These are phyloP conservation scores for Wickerhamomyces xylosicus DNA, from an alignment of 805 yeast species.

Conservation along the genomic window DNA sequence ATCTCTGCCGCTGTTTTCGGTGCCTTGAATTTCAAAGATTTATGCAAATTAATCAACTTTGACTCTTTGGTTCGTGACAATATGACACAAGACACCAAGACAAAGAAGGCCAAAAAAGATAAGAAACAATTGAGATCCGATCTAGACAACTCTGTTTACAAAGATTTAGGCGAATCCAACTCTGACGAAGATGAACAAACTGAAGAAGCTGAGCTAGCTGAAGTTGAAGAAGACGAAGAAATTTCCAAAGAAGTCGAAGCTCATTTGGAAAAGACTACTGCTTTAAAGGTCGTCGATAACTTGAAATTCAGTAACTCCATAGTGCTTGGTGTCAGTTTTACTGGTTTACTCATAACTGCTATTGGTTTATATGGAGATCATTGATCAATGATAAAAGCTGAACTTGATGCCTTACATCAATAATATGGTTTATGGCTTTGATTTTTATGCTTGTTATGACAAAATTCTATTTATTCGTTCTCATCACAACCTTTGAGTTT, in stretches of 20 bases:
- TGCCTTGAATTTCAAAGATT: slow-evolving; percentile 3
- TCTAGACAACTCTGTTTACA: slow-evolving; percentile 35
- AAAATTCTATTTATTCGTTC: too few species aligned
- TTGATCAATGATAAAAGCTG: slow-evolving; percentile 3
- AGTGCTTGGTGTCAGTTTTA: slow-evolving; percentile 32
- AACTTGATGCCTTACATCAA: too few species aligned
- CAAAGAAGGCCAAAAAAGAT: slow-evolving; percentile 14
- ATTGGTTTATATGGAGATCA: slow-evolving; percentile 52
- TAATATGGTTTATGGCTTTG: too few species aligned
- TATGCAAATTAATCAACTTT: slow-evolving; percentile 4
- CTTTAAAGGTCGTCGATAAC: slow-evolving; percentile 21
- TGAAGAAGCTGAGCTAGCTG: background rate
- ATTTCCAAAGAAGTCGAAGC: slow-evolving; percentile 33
- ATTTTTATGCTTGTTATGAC: too few species aligned
- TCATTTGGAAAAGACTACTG: slow-evolving; percentile 30
- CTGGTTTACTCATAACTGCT: slow-evolving; percentile 36
- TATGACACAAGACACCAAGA: slow-evolving; percentile 1
- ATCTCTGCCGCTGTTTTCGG: slow-evolving; percentile 9
- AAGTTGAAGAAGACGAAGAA: slow-evolving; percentile 19
- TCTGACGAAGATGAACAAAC: slow-evolving; percentile 15
- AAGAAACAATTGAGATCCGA: slow-evolving; percentile 26
- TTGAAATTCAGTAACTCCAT: slow-evolving; percentile 28
- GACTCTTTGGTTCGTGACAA: slow-evolving; percentile 4
- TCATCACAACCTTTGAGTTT: too few species aligned
- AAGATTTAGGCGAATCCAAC: slow-evolving; percentile 25